Percentiles rank a stretch among this genome's conserved stretches.
These are phyloP conservation scores for Puccinia polysora DNA, from an alignment of 1,284 basidiomycete genomes.

Conservation along the genomic window DNA sequence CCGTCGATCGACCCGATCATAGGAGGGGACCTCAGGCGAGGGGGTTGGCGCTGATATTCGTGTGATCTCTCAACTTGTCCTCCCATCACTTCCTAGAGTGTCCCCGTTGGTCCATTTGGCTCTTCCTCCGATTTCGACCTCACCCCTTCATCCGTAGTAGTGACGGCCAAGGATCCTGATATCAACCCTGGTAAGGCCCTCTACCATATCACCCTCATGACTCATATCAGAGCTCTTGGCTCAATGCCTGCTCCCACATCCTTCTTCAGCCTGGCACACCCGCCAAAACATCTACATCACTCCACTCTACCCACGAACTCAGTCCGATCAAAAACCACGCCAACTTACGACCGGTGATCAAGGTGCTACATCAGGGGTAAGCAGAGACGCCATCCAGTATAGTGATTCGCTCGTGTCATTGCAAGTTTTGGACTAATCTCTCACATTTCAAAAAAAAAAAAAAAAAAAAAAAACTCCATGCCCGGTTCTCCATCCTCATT, in stretches of 20 bases:
- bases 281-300: slow-evolving; percentile 43
- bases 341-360: slow-evolving; percentile 34
- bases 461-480: no score
- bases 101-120: slow-evolving; percentile 48
- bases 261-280: slow-evolving; percentile 47
- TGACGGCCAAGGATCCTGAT: slow-evolving; percentile 48
- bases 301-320: slow-evolving; percentile 22
- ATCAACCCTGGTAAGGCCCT: slow-evolving; percentile 42
- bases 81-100: slow-evolving; percentile 15
- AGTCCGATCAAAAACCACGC: not conserved
- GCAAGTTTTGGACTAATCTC: no score
- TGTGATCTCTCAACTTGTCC: not conserved
- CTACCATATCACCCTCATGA: no score
- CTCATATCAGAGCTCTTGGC: no score
- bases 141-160: slow-evolving; percentile 44
- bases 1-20: no score
- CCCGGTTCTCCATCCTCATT: no score
- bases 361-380: slow-evolving; percentile 37
- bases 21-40: no score
- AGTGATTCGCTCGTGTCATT: no score
- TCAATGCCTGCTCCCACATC: no score
- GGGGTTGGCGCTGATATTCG: no score
- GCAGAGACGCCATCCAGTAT: no score
- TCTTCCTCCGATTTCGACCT: slow-evolving; percentile 46
- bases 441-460: no score